Percentiles rank a stretch among this genome's conserved stretches.
These are phyloP conservation scores for Pneumocystis oryctolagi DNA, from an alignment of 1,139 yeast species.

Conservation along the genomic window DNA sequence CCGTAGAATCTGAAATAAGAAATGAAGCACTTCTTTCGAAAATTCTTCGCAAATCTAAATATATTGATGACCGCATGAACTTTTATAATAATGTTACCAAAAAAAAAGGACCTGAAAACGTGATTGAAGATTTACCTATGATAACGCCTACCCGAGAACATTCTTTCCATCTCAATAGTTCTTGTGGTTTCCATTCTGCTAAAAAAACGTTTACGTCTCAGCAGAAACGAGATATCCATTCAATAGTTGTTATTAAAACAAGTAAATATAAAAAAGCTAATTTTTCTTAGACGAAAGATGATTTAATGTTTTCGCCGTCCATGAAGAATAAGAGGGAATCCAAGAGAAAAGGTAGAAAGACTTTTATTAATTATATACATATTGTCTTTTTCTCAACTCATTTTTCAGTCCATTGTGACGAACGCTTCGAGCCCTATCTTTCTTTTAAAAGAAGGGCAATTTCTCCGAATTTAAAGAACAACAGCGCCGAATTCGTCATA, in stretches of 20 bases:
- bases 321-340: background rate
- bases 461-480: background rate
- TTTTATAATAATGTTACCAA: background rate
- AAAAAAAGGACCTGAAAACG: background rate
- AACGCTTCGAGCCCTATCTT: background rate
- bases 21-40: background rate
- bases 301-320: background rate
- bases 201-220: background rate
- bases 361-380: background rate
- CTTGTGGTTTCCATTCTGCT: background rate
- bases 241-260: background rate
- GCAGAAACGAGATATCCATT: background rate
- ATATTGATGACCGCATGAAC: background rate
- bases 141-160: background rate
- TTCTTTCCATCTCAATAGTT: background rate
- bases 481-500: background rate
- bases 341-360: background rate
- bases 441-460: background rate
- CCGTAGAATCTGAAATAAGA: background rate
- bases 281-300: background rate
- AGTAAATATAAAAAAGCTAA: background rate
- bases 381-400: background rate
- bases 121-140: background rate
- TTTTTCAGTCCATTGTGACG: background rate
- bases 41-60: background rate